Percentiles rank a stretch among this genome's conserved stretches.
These are phyloP conservation scores for Sparassis latifolia DNA, from an alignment of 1,284 basidiomycete species.

Conservation along the genomic window DNA sequence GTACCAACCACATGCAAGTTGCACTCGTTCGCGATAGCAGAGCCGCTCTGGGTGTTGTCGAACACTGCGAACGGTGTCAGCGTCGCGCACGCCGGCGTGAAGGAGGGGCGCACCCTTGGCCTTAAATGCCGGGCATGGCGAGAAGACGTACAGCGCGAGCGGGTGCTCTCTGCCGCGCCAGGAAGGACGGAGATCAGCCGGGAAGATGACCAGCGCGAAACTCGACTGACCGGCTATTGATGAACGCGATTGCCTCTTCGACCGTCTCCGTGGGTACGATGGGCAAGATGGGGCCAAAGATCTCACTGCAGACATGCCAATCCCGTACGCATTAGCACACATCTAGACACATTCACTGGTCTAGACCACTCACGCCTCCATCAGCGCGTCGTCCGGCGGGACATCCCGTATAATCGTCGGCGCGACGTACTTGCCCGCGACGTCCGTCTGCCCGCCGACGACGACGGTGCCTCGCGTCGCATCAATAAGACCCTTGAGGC, in stretches of 20 bases:
- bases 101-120: slow-evolving; percentile 39
- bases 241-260: slow-evolving; percentile 67
- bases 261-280: slow-evolving; percentile 69
- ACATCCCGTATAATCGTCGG: slow-evolving; percentile 68
- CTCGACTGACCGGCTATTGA: slow-evolving; percentile 50
- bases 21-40: slow-evolving; percentile 61
- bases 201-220: neutral
- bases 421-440: slow-evolving; percentile 51
- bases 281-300: slow-evolving; percentile 47
- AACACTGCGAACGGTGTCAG: slow-evolving; percentile 39
- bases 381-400: slow-evolving; percentile 56
- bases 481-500: slow-evolving; percentile 60
- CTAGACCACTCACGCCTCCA: slow-evolving; percentile 53
- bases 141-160: slow-evolving; percentile 73
- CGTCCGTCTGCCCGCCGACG: slow-evolving; percentile 64
- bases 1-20: slow-evolving; percentile 48
- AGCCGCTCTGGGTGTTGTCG: slow-evolving; percentile 62
- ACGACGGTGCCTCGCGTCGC: slow-evolving; percentile 67
- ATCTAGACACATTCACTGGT: neutral
- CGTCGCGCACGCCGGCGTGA: neutral
- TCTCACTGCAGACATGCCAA: slow-evolving; percentile 20
- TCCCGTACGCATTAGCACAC: neutral
- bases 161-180: slow-evolving; percentile 50
- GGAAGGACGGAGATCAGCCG: neutral
- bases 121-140: slow-evolving; percentile 53